phyloP scores from a whole-genome alignment of 1,139 yeast species.

The Yamadazyma triangularis region DNA sequence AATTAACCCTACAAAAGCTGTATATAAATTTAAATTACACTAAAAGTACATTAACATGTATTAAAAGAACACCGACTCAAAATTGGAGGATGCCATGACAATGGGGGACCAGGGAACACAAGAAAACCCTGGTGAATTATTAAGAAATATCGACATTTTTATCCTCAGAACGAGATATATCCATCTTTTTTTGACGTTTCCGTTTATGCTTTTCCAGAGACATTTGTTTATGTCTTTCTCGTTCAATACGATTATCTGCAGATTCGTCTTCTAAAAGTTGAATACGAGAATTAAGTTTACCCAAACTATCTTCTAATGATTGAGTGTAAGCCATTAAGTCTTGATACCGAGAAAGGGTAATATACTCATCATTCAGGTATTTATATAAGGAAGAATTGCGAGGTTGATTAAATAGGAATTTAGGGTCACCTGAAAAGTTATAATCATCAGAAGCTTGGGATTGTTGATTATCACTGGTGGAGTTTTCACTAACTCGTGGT shows the following conservation, averaged over 20 bases:
- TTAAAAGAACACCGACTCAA: no score
- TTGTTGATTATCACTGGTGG: constrained; percentile 5
- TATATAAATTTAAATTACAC: no score
- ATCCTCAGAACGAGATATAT: no score
- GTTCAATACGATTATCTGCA: constrained; percentile 13
- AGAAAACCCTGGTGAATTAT: no score
- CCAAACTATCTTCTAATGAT: constrained; percentile 25
- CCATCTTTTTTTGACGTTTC: constrained; percentile 4
- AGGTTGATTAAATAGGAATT: constrained; percentile 6
- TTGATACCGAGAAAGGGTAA: constrained; percentile 28
- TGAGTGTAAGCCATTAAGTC: constrained; percentile 33
- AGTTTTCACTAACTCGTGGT: background rate
- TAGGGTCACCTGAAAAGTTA: constrained; percentile 4
- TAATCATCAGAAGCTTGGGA: constrained; percentile 1
- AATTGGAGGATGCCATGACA: no score
- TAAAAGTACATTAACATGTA: no score
- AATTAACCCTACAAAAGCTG: no score
- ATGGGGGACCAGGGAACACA: no score
- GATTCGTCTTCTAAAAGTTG: constrained; percentile 13
- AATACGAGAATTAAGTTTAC: constrained; percentile 20
- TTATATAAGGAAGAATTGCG: constrained; percentile 8
- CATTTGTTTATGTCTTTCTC: constrained; percentile 12
- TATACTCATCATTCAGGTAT: constrained; percentile 15
- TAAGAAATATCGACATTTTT: no score
- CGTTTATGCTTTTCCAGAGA: constrained; percentile 7